A percentile compares a stretch with the other conserved stretches of the same genome.
Conservation (phyloP, 2,329 filamentous ascomycete genomes). For the Xylariaceae sp. region DNA sequence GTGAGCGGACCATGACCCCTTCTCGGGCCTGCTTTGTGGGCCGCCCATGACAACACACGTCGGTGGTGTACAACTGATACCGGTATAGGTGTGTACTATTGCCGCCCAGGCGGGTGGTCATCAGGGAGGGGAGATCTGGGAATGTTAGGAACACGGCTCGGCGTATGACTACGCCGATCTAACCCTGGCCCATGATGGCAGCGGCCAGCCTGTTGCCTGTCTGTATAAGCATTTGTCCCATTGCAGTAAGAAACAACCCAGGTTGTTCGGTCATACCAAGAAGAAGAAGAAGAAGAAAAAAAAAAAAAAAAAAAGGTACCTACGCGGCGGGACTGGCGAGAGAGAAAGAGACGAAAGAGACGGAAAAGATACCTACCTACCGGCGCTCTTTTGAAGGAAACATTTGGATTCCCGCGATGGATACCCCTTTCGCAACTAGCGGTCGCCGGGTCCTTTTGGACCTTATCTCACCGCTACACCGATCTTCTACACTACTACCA, state of each 20-base stretch:
- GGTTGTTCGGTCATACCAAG: neutral
- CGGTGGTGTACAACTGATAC: constrained; percentile 6
- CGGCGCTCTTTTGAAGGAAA: neutral
- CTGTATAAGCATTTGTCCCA: neutral
- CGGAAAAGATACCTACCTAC: neutral
- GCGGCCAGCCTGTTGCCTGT: too few relatives aligned
- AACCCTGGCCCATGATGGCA: neutral
- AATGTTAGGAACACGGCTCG: neutral
- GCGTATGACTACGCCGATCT: neutral
- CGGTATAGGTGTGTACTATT: neutral
- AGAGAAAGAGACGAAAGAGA: neutral
- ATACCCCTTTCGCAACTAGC: constrained; percentile 17
- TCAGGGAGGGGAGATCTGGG: neutral
- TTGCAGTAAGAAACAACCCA: neutral
- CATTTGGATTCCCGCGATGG: constrained; percentile 7
- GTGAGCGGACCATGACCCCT: constrained; percentile 15
- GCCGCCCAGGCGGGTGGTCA: neutral
- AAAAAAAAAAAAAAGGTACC: neutral
- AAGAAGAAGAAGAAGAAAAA: neutral
- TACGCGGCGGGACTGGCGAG: neutral
- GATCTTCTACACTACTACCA: neutral
- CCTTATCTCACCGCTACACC: constrained; percentile 19
- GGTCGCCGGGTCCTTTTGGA: constrained; percentile 13
- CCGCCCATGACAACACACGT: constrained; percentile 23
- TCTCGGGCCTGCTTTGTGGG: constrained; percentile 18